phyloP scores from a whole-genome alignment of 768 basidiomycete genomes.

The Auriscalpium microsporum region DNA sequence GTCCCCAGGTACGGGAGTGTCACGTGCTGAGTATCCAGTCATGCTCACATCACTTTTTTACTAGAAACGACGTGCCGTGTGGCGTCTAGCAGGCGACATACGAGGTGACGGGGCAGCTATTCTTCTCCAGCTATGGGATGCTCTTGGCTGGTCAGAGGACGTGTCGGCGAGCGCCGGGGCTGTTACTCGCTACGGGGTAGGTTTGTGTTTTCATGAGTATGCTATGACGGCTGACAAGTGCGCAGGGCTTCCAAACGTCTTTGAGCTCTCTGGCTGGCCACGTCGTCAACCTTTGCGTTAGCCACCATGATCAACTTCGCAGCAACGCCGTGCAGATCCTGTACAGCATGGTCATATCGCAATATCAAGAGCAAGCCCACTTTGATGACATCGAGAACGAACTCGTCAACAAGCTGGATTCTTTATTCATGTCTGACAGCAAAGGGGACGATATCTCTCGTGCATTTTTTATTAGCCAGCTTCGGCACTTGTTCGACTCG shows the following conservation, averaged over 20 bases:
- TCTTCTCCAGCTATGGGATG: slow-evolving; percentile 74
- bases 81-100: slow-evolving; percentile 94
- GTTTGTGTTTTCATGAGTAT: slow-evolving; percentile 18
- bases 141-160: slow-evolving; percentile 70
- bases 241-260: slow-evolving; percentile 75
- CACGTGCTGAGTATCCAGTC: not conserved
- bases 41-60: not conserved
- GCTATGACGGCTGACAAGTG: slow-evolving; percentile 7
- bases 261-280: slow-evolving; percentile 81
- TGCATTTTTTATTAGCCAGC: slow-evolving; percentile 86
- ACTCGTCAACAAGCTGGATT: slow-evolving; percentile 83
- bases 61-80: slow-evolving; percentile 90
- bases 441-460: slow-evolving; percentile 87
- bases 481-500: slow-evolving; percentile 83
- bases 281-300: slow-evolving; percentile 86
- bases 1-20: slow-evolving; percentile 60
- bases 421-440: slow-evolving; percentile 87
- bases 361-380: slow-evolving; percentile 76
- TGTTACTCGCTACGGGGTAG: slow-evolving; percentile 61
- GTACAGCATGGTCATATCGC: slow-evolving; percentile 91
- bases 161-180: slow-evolving; percentile 41
- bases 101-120: slow-evolving; percentile 85
- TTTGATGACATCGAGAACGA: slow-evolving; percentile 90
- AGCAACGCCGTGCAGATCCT: slow-evolving; percentile 88
- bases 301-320: slow-evolving; percentile 88